Conservation (phyloP, 192 early-diverging fungal species). For the Physocladia obscura region DNA sequence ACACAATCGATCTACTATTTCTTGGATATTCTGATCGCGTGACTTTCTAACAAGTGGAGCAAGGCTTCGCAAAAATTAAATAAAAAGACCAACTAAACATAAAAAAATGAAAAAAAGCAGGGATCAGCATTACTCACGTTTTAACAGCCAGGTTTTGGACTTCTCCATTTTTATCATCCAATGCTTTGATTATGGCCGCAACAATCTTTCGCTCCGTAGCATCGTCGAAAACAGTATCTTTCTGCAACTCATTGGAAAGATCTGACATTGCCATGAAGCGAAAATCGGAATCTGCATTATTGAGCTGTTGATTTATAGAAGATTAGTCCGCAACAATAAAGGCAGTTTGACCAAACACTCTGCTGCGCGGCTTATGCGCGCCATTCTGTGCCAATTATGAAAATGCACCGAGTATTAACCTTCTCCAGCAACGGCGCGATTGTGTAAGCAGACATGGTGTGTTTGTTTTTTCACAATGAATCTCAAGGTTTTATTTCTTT, state of each 20-base stretch:
- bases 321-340: no score
- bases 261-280: conserved; percentile 85
- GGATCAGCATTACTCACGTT: conserved; percentile 57
- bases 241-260: conserved; percentile 70
- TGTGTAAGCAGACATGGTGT: not conserved
- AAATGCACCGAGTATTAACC: not conserved
- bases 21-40: conserved; percentile 64
- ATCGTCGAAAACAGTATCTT: conserved; percentile 60
- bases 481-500: not conserved
- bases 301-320: no score
- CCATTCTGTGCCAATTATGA: no score
- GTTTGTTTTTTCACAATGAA: not conserved
- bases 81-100: not conserved
- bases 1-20: conserved; percentile 72
- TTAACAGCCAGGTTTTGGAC: conserved; percentile 81
- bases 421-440: not conserved
- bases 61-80: conserved; percentile 47
- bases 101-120: conserved; percentile 41
- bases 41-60: conserved; percentile 76
- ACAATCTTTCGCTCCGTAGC: conserved; percentile 52
- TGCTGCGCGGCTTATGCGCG: no score
- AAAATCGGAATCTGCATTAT: conserved; percentile 70
- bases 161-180: conserved; percentile 81
- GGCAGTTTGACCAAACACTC: no score
- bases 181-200: conserved; percentile 53